Evolutionary conservation across 805 yeast genomes (phyloP), one percentile per base, ranked within the genome.

Genomic region (Saccharomycopsis fermentans): DNA sequence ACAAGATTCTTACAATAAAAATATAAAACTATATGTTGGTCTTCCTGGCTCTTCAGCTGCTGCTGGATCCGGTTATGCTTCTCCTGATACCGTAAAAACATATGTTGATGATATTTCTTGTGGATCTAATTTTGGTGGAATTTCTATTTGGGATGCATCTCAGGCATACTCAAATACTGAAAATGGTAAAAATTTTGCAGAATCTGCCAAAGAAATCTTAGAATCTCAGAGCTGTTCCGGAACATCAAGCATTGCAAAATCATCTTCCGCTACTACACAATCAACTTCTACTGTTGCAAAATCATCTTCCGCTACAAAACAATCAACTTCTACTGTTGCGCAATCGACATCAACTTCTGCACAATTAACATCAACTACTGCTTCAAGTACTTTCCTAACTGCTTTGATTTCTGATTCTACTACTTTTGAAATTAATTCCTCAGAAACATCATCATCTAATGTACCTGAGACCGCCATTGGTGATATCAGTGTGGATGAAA

Each of bases 131-230:
- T 87, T 90, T 68, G 97, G 96, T 55, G 98, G 98, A 63, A 78
- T 91, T 66, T 81, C 86, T 78, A 73, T 90, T 62, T 91, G 98
- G 97, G 96, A 90, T 71, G 96, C 96, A 14, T 83, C 90, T 52
- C 86, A 85, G 66, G 91, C 83, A 48, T 80, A 77, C 64, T 64
- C 43, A 6, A 60, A 60, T 35, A 16, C 12, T 6, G 54, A 39
- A 17, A 68, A 66, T 36, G 59, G 60, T 36, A 55, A 24, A n/a
- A 59, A 43, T 43, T 61, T 37, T 52, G 62, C 58, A 29, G 36
- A 37, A 29, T 21, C 43, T 21, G 26, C 55, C 19, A 61, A 56
- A 47, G 52, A 24, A 5, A 51, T 56, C 24, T 55, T 61, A 62
- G 69, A 66, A 65, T 27, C 55, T n/a, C 26, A 24, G 3, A 21